Evolutionary conservation across 768 basidiomycete species (phyloP).

Genomic region (Pulveroboletus sp.): DNA sequence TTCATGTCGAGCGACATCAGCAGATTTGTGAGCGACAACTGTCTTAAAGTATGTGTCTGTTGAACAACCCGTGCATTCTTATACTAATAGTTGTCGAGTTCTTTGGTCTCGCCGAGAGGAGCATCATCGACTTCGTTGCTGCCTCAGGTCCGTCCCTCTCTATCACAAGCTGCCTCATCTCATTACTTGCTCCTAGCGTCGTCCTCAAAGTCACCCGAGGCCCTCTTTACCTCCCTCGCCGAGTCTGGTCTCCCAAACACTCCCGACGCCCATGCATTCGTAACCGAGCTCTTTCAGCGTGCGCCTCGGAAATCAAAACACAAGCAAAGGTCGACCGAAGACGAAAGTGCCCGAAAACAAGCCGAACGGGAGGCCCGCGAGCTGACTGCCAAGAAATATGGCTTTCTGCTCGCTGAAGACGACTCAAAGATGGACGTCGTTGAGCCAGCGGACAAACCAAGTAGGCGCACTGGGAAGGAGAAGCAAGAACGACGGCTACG

Average conservation of each 20-base stretch:
- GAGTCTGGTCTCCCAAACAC: conserved; percentile 78
- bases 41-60: conserved; percentile 49
- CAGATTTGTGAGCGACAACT: conserved; percentile 75
- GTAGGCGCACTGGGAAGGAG: conserved; percentile 33
- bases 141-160: conserved; percentile 59
- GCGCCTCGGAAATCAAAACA: conserved; percentile 76
- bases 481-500: conserved; percentile 64
- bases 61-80: not conserved
- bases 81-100: conserved; percentile 41
- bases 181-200: conserved; percentile 42
- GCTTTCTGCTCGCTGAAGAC: conserved; percentile 83
- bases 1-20: conserved; percentile 61
- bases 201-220: conserved; percentile 74
- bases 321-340: conserved; percentile 44
- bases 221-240: conserved; percentile 70
- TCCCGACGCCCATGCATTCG: conserved; percentile 75
- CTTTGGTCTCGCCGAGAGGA: conserved; percentile 79
- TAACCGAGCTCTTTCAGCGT: conserved; percentile 67
- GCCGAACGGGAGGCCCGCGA: conserved; percentile 73
- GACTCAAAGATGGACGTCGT: conserved; percentile 44
- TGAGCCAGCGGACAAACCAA: conserved; percentile 30
- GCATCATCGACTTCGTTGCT: conserved; percentile 81
- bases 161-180: not conserved
- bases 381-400: conserved; percentile 67
- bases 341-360: conserved; percentile 50